Base-by-base conservation (phyloP, 495 filamentous ascomycete species). In the Penicillium maclennaniae region DNA sequence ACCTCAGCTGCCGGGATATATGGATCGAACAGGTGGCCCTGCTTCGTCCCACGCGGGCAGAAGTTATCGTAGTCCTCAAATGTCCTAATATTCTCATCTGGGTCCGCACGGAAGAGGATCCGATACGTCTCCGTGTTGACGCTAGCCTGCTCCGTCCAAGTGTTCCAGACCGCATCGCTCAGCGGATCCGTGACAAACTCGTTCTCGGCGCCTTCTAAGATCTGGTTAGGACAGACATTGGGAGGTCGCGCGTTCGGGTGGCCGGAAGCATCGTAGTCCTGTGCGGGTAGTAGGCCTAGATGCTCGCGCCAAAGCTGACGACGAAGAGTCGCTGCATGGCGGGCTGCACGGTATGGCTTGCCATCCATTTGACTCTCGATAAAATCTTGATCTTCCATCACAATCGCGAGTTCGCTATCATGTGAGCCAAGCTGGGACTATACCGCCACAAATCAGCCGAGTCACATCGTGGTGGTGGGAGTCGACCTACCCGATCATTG, bases 291-390 rank as follows among this genome's bases (percentile, higher is more conserved):
- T 1, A 96, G 78, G 3, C 92, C 92, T 0, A 97, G 79, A 63
- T 97, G 92, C 65, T 97, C 92, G 26, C 91, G 83, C 92, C 92
- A 97, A 15, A 97, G 81, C 42, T 88, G 85, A 19, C 90, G 82
- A 42, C 92, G 83, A 7, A 97, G 79, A 2, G 89, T 91, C 3
- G 89, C 83, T 0, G 91, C 90, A 53, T 89, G 84, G 49, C 82
- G 81, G 17, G 84, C 85, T 1, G 90, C 92, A 49, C 83, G 76
- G 66, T 82, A 96, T 1, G 83, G 77, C 50, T 84, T 54, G 8
- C 92, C 90, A 56, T 89, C 79, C 92, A 97, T 97, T 7, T 63
- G 80, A 34, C 81, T 87, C 36, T 79, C 73, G 38, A 97, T 78
- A n/a, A 73, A 74, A 17, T 85, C 80, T 36, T 82, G 85, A 67